Conservation (phyloP, 106 monocot species). For the Xerophyta viscosa region DNA sequence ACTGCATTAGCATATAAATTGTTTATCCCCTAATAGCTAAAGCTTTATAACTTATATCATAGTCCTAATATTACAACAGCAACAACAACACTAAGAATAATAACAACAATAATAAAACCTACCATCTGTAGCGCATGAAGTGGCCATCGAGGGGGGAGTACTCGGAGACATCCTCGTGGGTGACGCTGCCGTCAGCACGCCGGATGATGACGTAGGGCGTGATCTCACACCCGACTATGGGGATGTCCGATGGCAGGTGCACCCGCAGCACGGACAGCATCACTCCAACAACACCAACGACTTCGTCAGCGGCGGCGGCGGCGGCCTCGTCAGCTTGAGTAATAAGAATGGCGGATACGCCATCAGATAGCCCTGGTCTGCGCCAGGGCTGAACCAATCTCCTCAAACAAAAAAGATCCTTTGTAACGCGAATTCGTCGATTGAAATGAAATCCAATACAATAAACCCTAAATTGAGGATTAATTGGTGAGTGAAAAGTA, state of each 20-base stretch:
- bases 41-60: too few species aligned
- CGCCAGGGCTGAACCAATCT: slow-evolving; percentile 23
- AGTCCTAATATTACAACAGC: background rate
- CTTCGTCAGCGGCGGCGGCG: background rate
- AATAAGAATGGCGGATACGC: slow-evolving; percentile 18
- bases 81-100: background rate
- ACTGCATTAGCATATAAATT: too few species aligned
- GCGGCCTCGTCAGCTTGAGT: too few species aligned
- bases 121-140: slow-evolving; percentile 66
- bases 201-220: slow-evolving; percentile 61
- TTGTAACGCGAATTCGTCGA: too few species aligned
- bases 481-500: too few species aligned
- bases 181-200: slow-evolving; percentile 32
- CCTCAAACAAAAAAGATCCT: background rate
- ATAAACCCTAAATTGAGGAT: background rate
- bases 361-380: slow-evolving; percentile 21
- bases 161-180: slow-evolving; percentile 45
- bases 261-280: slow-evolving; percentile 74
- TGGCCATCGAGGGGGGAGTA: slow-evolving; percentile 37
- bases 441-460: background rate
- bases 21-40: too few species aligned
- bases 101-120: slow-evolving; percentile 2
- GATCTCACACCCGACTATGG: slow-evolving; percentile 78
- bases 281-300: slow-evolving; percentile 6
- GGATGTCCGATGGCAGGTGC: slow-evolving; percentile 70